Percentiles rank a stretch among this genome's conserved stretches.
Evolutionary conservation across 768 basidiomycete genomes (phyloP).

Genomic region (Hypholoma sublateritium): DNA sequence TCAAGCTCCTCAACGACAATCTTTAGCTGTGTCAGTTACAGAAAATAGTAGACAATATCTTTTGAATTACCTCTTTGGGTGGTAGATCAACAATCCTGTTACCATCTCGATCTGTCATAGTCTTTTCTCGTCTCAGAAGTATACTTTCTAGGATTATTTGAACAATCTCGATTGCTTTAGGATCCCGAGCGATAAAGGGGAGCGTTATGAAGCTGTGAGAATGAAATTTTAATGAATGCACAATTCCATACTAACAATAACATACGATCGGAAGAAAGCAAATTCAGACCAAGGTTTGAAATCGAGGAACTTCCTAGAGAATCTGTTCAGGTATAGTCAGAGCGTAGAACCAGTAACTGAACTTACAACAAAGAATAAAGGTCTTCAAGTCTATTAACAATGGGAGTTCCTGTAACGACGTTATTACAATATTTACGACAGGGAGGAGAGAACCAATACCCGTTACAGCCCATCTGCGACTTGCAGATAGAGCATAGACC

Average conservation of each 20-base stretch:
- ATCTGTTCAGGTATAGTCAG: background rate
- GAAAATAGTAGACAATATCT: background rate
- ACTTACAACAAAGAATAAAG: conserved; percentile 75
- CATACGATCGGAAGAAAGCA: conserved; percentile 87
- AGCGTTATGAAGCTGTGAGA: conserved; percentile 76
- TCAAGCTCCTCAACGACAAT: conserved; percentile 71
- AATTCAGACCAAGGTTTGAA: conserved; percentile 82
- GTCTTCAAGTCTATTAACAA: conserved; percentile 92
- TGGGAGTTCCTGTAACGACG: conserved; percentile 70
- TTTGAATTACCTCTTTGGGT: conserved; percentile 63
- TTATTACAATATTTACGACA: background rate
- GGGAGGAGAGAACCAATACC: conserved; percentile 35
- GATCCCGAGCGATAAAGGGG: conserved; percentile 88
- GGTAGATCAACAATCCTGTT: conserved; percentile 88
- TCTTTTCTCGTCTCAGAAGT: conserved; percentile 88
- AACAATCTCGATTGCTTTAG: conserved; percentile 92
- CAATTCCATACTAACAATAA: conserved; percentile 3
- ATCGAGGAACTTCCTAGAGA: conserved; percentile 66
- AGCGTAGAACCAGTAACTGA: background rate
- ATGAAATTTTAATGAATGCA: background rate
- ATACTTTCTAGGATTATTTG: conserved; percentile 92
- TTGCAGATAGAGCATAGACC: conserved; percentile 78
- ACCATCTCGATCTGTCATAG: conserved; percentile 85
- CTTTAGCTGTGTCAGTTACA: conserved; percentile 31
- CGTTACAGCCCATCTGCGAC: conserved; percentile 88